These are phyloP conservation scores for Miscanthus lutarioriparius DNA, from an alignment of 176 grass and related monocot species.

Conservation along the genomic window DNA sequence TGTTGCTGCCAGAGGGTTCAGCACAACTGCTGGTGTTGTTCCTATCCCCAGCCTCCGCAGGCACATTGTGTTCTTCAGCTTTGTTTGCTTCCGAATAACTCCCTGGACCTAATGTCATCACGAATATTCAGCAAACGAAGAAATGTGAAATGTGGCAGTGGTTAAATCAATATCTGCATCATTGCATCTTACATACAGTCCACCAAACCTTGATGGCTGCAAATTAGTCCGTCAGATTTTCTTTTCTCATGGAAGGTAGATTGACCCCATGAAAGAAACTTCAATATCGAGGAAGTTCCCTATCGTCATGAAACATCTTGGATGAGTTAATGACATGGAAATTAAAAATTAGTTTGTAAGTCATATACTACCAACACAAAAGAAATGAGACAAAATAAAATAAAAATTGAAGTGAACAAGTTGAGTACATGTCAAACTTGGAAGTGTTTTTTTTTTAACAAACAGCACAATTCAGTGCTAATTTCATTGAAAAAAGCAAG, in stretches of 20 bases:
- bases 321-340: background rate
- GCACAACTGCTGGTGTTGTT: background rate
- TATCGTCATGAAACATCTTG: constrained; percentile 20
- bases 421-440: constrained; percentile 2
- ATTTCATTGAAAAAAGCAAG: background rate
- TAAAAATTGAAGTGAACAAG: background rate
- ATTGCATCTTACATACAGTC: background rate
- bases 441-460: background rate
- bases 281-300: constrained; percentile 74
- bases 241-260: constrained; percentile 37
- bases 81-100: constrained; percentile 38
- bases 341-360: background rate
- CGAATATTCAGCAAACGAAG: background rate
- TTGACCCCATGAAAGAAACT: constrained; percentile 58
- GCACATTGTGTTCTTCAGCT: constrained; percentile 29
- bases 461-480: background rate
- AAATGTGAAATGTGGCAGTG: background rate
- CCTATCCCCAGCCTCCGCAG: background rate
- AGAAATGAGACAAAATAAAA: background rate
- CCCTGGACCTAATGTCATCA: constrained; percentile 29
- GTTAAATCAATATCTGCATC: background rate
- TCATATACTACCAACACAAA: background rate
- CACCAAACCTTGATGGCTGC: constrained; percentile 46
- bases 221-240: constrained; percentile 27
- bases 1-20: constrained; percentile 21